A percentile compares a stretch with the other conserved stretches of the same genome.
These are phyloP conservation scores for Skeletonema menzelii DNA, from an alignment of 108 stramenopile genomes.

Conservation along the genomic window DNA sequence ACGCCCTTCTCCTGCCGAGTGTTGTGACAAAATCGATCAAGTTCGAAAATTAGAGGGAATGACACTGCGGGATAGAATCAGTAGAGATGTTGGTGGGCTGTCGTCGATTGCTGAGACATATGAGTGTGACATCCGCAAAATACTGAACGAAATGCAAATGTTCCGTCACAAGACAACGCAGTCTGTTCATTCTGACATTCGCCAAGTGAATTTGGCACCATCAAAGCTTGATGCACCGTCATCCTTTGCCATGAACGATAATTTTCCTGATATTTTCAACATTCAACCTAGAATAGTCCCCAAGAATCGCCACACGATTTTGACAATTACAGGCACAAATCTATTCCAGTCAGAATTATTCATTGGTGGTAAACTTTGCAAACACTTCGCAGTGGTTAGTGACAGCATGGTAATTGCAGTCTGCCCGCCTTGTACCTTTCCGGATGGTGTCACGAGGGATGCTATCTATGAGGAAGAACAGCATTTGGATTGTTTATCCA, in stretches of 20 bases:
- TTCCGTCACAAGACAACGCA: conserved; percentile 8
- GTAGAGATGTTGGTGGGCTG: conserved; percentile 5
- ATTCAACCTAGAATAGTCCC: conserved; percentile 34
- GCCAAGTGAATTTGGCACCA: background rate
- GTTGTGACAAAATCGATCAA: conserved; percentile 42
- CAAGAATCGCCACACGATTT: conserved; percentile 38
- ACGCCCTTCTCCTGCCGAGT: conserved; percentile 60
- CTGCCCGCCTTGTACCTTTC: conserved; percentile 51
- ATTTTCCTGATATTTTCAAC: conserved; percentile 21
- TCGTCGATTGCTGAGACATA: conserved; percentile 46
- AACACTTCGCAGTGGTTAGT: conserved; percentile 43
- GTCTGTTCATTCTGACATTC: background rate
- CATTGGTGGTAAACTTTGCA: conserved; percentile 46
- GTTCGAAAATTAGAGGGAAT: conserved; percentile 45
- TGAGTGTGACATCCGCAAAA: conserved; percentile 66
- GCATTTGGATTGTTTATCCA: conserved; percentile 12
- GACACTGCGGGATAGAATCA: conserved; percentile 14
- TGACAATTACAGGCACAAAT: conserved; percentile 53
- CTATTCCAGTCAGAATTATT: conserved; percentile 40
- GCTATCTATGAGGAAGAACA: conserved; percentile 17
- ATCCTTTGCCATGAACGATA: background rate
- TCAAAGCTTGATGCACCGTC: background rate
- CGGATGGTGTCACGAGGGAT: conserved; percentile 16
- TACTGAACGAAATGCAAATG: conserved; percentile 67
- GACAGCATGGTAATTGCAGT: conserved; percentile 59